Conservation (phyloP, 176 grass and related monocot species). For the Neostapfia colusana region DNA sequence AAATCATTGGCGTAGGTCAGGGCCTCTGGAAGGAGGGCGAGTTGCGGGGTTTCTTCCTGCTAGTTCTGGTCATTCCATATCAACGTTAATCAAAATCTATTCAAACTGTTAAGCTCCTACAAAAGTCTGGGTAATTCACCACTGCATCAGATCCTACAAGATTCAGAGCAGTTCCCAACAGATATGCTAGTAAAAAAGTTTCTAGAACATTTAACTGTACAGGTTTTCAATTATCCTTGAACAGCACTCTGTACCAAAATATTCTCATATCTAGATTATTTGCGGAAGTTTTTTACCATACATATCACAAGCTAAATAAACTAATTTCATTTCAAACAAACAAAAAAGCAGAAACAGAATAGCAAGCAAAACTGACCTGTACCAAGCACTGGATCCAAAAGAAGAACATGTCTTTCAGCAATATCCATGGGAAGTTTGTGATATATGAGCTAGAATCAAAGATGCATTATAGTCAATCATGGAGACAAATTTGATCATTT, state of each 20-base stretch:
- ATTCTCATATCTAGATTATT: not conserved
- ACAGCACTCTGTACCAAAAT: slow-evolving; percentile 3
- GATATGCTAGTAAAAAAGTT: not conserved
- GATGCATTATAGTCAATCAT: slow-evolving; percentile 15
- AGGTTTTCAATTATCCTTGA: not conserved
- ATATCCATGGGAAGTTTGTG: slow-evolving; percentile 97
- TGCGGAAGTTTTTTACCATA: not conserved
- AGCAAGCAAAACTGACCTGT: slow-evolving; percentile 63
- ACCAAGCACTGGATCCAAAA: slow-evolving; percentile 96
- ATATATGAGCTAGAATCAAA: slow-evolving; percentile 70
- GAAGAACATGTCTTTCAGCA: slow-evolving; percentile 92
- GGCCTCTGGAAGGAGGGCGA: too few relatives aligned
- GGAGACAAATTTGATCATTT: not conserved
- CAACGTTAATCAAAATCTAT: not conserved
- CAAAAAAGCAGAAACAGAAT: not conserved
- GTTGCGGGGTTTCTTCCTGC: too few relatives aligned
- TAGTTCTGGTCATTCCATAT: too few relatives aligned
- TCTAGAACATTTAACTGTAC: not conserved
- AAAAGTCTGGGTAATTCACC: too few relatives aligned
- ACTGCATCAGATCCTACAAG: too few relatives aligned
- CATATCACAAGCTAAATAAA: slow-evolving; percentile 15
- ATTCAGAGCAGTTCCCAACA: too few relatives aligned
- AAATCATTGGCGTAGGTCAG: too few relatives aligned
- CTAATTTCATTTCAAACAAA: slow-evolving; percentile 10
- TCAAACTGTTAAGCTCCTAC: too few relatives aligned